Percentiles rank a stretch among this genome's conserved stretches.
These are phyloP conservation scores for Pelargonium citronellum DNA, from an alignment of 441 rosid genomes.

Conservation along the genomic window DNA sequence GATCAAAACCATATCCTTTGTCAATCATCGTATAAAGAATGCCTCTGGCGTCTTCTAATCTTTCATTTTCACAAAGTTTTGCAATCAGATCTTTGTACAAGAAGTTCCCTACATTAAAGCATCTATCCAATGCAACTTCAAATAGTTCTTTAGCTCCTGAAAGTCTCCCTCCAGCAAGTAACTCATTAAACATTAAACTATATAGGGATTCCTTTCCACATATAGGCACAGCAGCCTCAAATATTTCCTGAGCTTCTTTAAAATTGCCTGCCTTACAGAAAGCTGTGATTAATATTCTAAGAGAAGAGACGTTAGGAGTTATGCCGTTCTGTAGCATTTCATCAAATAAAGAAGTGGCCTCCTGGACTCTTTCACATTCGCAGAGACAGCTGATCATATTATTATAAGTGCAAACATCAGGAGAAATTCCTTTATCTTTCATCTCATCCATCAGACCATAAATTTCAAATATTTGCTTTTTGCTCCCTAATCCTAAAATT, in stretches of 20 bases:
- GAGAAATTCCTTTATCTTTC: conserved; percentile 77
- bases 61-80: conserved; percentile 58
- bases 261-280: conserved; percentile 66
- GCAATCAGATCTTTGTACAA: conserved; percentile 61
- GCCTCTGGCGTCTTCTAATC: conserved; percentile 54
- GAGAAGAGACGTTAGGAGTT: conserved; percentile 60
- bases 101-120: conserved; percentile 54
- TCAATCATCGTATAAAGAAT: conserved; percentile 60
- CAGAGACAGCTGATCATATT: conserved; percentile 70
- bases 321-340: conserved; percentile 80
- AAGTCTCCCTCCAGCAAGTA: conserved; percentile 56
- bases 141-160: conserved; percentile 60
- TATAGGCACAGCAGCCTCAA: conserved; percentile 62
- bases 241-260: conserved; percentile 57
- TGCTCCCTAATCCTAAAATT: conserved; percentile 69
- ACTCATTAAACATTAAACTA: conserved; percentile 70
- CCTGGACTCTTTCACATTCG: conserved; percentile 67
- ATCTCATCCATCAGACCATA: conserved; percentile 89
- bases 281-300: conserved; percentile 63
- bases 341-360: conserved; percentile 63
- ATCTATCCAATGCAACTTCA: conserved; percentile 61
- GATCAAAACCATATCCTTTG: conserved; percentile 65
- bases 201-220: conserved; percentile 82
- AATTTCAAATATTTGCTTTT: conserved; percentile 78
- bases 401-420: conserved; percentile 73